Evolutionary conservation across 345 rosid genomes (phyloP), one percentile per base, ranked within the genome.

Genomic region (Carallia pectinifolia): DNA sequence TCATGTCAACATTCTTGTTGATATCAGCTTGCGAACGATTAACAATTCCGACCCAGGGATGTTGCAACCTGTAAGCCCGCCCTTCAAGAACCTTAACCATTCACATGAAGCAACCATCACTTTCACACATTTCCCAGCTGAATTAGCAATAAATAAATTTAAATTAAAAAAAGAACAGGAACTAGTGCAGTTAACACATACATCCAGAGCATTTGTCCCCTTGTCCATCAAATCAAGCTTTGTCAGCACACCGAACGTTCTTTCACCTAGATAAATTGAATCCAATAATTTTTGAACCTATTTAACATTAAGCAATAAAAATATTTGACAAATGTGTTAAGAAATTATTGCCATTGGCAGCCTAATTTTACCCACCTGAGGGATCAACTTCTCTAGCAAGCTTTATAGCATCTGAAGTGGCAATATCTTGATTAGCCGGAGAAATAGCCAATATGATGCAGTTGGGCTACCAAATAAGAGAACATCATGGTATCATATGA

Each of bases 301-400:
- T 64, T 36, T 53, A 33, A 44, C 38, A 17, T 55, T 10, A 19
- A 48, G 27, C 19, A 34, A 5, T 8, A n/a, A 48, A 38, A 16
- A 40, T 60, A 9, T 65, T 65, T 18, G n/a, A 50, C 54, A 19
- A 6, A 62, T 68, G 61, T 47, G 31, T 58, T 31, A 27, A 64
- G 68, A 65, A 50, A 34, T 27, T 23, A 16, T 23, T 71, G 56
- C 50, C 58, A 74, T 69, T 70, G n/a, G n/a, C 27, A 69, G 55
- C 62, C 62, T 58, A 54, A 66, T 53, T 38, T 55, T 15, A 53
- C 54, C 54, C 79, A 95, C 99, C 99, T 77, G 98, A 59, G 68
- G 99, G 98, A 87, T 95, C 99, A 68, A 95, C 99, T 88, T 95
- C 99, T 85, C 96, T 89, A 59, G 99, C 99, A 40, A 95, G 96